Conservation (phyloP, 2,329 filamentous ascomycete species). For the Proliferodiscus dingleyae region DNA sequence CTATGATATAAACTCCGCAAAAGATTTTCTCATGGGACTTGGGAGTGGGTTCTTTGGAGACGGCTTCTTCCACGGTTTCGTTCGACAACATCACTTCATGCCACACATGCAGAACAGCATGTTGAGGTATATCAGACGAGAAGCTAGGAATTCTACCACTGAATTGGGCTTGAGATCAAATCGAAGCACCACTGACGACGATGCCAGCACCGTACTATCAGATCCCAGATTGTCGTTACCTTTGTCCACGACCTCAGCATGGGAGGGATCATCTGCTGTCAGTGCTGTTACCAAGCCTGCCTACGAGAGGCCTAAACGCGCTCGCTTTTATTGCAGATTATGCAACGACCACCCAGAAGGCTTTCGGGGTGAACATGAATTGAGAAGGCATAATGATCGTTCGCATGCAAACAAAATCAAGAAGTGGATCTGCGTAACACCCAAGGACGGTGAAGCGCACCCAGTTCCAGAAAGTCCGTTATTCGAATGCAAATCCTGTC, state of each 20-base stretch:
- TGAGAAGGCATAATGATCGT: conserved; percentile 59
- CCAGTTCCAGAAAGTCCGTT: conserved; percentile 58
- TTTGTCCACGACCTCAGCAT: not conserved
- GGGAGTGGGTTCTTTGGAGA: not conserved
- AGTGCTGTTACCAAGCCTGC: not conserved
- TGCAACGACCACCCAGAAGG: conserved; percentile 79
- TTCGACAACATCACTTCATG: not conserved
- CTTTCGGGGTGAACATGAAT: conserved; percentile 83
- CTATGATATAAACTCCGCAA: not conserved
- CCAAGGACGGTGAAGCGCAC: conserved; percentile 36
- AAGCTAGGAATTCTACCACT: too few relatives aligned
- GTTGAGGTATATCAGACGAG: not conserved
- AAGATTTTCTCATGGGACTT: not conserved
- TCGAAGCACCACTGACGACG: too few relatives aligned
- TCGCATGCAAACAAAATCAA: conserved; percentile 53
- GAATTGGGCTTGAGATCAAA: too few relatives aligned
- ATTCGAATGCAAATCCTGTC: conserved; percentile 65
- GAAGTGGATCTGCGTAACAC: conserved; percentile 53
- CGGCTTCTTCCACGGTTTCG: not conserved
- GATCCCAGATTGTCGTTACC: not conserved
- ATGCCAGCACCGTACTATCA: too few relatives aligned
- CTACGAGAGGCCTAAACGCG: not conserved
- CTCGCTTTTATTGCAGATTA: conserved; percentile 49
- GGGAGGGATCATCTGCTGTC: not conserved
- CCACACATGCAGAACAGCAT: not conserved